These are phyloP conservation scores for Alternaria hordeiaustralica DNA, from an alignment of 2,329 filamentous ascomycete genomes.

Conservation along the genomic window DNA sequence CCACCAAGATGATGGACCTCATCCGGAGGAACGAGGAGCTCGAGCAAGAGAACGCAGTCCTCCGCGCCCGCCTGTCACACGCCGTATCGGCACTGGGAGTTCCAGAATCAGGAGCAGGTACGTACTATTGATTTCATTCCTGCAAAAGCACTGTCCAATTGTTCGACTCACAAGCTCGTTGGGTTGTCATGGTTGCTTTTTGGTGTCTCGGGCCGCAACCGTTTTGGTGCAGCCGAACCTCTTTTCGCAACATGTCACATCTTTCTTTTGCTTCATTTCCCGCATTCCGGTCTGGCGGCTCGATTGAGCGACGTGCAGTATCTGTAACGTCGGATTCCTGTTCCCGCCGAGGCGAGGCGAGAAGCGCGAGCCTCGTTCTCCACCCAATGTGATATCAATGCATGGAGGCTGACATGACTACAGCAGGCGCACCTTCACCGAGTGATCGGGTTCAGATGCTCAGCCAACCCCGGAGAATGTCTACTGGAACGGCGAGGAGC, in stretches of 20 bases:
- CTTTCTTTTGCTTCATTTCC: constrained; percentile 16
- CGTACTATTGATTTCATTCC: constrained; percentile 30
- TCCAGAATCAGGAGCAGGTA: constrained; percentile 47
- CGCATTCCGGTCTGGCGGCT: constrained; percentile 19
- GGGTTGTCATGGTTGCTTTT: constrained; percentile 36
- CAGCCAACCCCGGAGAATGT: constrained; percentile 46
- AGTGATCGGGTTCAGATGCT: constrained; percentile 50
- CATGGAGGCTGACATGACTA: constrained; percentile 26
- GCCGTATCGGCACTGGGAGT: constrained; percentile 50
- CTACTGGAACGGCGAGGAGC: constrained; percentile 47
- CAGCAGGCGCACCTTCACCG: constrained; percentile 45
- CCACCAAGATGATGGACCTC: constrained; percentile 57
- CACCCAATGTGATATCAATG: constrained; percentile 26
- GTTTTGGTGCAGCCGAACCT: constrained; percentile 30
- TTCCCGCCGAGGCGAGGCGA: constrained; percentile 13
- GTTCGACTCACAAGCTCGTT: constrained; percentile 24
- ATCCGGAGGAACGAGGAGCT: constrained; percentile 61
- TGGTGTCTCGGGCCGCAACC: constrained; percentile 31
- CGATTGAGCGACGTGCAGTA: constrained; percentile 35
- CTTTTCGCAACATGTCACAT: constrained; percentile 26
- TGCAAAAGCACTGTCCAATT: constrained; percentile 32
- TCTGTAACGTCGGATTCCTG: constrained; percentile 24
- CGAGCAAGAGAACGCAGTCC: constrained; percentile 61
- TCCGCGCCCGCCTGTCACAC: constrained; percentile 58
- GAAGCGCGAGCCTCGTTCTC: constrained; percentile 6